A percentile compares a stretch with the other conserved stretches of the same genome.
These are phyloP conservation scores for Fusarium tricinctum DNA, from an alignment of 2,329 filamentous ascomycete genomes.

Conservation along the genomic window DNA sequence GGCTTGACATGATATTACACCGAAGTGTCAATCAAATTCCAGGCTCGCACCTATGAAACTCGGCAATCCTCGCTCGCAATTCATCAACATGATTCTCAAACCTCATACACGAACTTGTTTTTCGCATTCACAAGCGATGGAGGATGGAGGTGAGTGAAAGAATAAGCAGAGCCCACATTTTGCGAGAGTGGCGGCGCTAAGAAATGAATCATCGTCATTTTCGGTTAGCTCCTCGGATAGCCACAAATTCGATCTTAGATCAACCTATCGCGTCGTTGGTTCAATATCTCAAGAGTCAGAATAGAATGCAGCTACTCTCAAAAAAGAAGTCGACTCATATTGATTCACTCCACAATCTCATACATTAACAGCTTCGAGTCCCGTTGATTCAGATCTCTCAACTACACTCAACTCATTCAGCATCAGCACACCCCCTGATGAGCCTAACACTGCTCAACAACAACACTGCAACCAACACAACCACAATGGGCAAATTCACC, in stretches of 20 bases:
- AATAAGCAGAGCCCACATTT: neutral
- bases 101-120: too few species aligned
- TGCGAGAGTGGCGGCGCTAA: too few species aligned
- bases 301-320: neutral
- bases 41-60: too few species aligned
- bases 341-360: neutral
- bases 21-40: too few species aligned
- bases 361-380: neutral
- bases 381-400: accelerated
- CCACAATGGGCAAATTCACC: constrained; percentile 24
- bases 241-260: accelerated
- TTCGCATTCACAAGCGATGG: too few species aligned
- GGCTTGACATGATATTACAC: too few species aligned
- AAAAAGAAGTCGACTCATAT: constrained; percentile 19
- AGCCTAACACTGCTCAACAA: neutral
- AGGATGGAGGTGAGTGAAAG: neutral
- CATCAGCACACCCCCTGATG: neutral
- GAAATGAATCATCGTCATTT: constrained; percentile 12
- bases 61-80: too few species aligned
- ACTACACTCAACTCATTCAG: too few species aligned
- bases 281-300: neutral
- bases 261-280: neutral
- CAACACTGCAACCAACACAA: neutral
- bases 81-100: neutral
- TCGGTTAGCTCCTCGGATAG: neutral